Base-by-base conservation (phyloP, 2,329 filamentous ascomycete species). In the Byssothecium circinans region DNA sequence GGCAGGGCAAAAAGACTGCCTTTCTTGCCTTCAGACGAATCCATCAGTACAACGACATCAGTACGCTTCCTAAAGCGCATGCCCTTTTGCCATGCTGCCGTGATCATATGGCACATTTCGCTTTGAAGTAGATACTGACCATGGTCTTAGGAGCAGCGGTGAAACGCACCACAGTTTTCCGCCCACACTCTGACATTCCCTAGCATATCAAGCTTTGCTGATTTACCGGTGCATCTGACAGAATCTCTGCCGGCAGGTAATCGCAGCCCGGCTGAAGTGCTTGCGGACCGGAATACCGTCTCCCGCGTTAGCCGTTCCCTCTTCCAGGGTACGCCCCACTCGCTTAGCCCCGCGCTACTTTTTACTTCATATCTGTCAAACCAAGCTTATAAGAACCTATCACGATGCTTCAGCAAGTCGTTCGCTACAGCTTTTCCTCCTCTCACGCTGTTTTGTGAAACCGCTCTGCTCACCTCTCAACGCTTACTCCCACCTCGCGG, bases 201-300 rank as follows among this genome's bases (percentile, higher is more conserved):
- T 19, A 15, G 10, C 29, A n/a, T 29, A 23, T 37, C 18, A 43
- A 20, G 12, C 20, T 43, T 18, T 25, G 20, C 7, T 45, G 41
- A 49, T 49, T 30, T 49, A 41, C 47, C 47, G 47, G 47, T 40
- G 41, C 36, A 14, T 41, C 37, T 40, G 40, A 15, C 27, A 34
- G 15, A 34, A 18, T 36, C 19, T 18, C 39, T 38, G 30, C 37
- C 42, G 19, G 43, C 38, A 50, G 33, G 19, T 34, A 8, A 35
- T 8, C 19, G 32, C 19, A 35, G 37, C 40, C 41, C 60, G 59
- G 56, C 43, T 59, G 58, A 68, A 61, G 63, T 63, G 57, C 41
- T 56, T 54, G 51, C 67, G 67, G 67, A 56, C 64, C 67, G 64
- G 57, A 53, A 48, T 61, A 50, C 65, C 65, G 65, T 44, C 47